phyloP scores from a whole-genome alignment of 2,329 filamentous ascomycete species.

The Penicillium palitans region DNA sequence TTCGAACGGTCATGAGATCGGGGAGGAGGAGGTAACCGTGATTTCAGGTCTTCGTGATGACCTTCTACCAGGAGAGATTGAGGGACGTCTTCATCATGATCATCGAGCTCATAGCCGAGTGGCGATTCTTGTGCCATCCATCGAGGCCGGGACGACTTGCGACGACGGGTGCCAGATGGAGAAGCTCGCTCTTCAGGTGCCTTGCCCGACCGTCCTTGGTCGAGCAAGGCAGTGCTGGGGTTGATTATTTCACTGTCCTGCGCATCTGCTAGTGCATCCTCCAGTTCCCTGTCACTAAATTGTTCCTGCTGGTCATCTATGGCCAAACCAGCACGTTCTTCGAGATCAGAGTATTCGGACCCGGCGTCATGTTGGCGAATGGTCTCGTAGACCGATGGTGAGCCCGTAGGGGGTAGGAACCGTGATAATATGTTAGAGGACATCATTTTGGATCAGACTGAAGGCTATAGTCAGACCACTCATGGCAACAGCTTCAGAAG shows the following conservation, averaged over 20 bases:
- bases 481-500: slow-evolving; percentile 18
- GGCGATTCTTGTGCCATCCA: slow-evolving; percentile 33
- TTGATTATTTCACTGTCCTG: slow-evolving; percentile 50
- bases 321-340: slow-evolving; percentile 50
- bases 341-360: slow-evolving; percentile 48
- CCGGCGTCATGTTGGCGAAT: slow-evolving; percentile 48
- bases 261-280: slow-evolving; percentile 56
- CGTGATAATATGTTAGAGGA: slow-evolving; percentile 45
- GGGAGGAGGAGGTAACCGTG: slow-evolving; percentile 41
- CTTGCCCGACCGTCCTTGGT: slow-evolving; percentile 31
- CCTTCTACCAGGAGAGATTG: slow-evolving; percentile 63
- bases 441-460: slow-evolving; percentile 38
- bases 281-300: slow-evolving; percentile 59
- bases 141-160: slow-evolving; percentile 32
- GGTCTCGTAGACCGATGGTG: slow-evolving; percentile 51
- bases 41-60: slow-evolving; percentile 38
- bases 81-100: slow-evolving; percentile 64
- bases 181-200: slow-evolving; percentile 17
- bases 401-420: slow-evolving; percentile 51
- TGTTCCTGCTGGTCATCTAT: slow-evolving; percentile 51
- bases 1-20: slow-evolving; percentile 29
- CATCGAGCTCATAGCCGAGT: slow-evolving; percentile 45
- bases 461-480: slow-evolving; percentile 6
- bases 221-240: slow-evolving; percentile 44
- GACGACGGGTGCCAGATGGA: slow-evolving; percentile 25